A percentile compares a stretch with the other conserved stretches of the same genome.
These are phyloP conservation scores for Diplotaxis tenuifolia DNA, from an alignment of 345 rosid species.

Conservation along the genomic window DNA sequence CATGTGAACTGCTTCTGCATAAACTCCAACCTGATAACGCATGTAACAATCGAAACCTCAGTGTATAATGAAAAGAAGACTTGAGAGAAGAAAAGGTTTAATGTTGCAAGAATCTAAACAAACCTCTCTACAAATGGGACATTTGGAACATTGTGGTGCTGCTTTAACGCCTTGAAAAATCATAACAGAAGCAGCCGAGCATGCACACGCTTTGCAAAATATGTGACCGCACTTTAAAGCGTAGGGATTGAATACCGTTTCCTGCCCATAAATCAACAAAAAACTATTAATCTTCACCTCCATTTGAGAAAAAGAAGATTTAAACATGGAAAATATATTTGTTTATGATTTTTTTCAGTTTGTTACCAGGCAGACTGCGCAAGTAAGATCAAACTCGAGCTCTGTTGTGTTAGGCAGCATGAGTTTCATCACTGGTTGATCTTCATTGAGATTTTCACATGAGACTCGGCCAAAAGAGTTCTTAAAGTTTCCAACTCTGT, in stretches of 20 bases:
- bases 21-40: constrained; percentile 65
- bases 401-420: constrained; percentile 56
- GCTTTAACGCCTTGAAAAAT: constrained; percentile 69
- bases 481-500: constrained; percentile 42
- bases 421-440: constrained; percentile 56
- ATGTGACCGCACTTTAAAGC: constrained; percentile 91
- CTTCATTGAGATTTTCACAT: constrained; percentile 48
- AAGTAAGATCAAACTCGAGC: constrained; percentile 75
- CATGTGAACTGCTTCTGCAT: constrained; percentile 70
- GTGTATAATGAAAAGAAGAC: neutral
- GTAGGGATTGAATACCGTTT: constrained; percentile 75
- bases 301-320: neutral
- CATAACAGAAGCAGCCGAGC: constrained; percentile 83
- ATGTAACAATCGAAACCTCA: neutral
- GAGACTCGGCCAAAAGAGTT: constrained; percentile 55
- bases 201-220: constrained; percentile 85
- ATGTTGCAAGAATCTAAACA: constrained; percentile 22
- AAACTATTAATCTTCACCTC: constrained; percentile 6
- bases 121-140: constrained; percentile 97
- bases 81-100: neutral
- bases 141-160: constrained; percentile 57
- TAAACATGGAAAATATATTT: neutral
- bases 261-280: constrained; percentile 44
- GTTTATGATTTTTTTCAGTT: neutral
- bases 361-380: constrained; percentile 81